These are phyloP conservation scores for Colletotrichum viniferum DNA, from an alignment of 2,329 filamentous ascomycete species.

Conservation along the genomic window DNA sequence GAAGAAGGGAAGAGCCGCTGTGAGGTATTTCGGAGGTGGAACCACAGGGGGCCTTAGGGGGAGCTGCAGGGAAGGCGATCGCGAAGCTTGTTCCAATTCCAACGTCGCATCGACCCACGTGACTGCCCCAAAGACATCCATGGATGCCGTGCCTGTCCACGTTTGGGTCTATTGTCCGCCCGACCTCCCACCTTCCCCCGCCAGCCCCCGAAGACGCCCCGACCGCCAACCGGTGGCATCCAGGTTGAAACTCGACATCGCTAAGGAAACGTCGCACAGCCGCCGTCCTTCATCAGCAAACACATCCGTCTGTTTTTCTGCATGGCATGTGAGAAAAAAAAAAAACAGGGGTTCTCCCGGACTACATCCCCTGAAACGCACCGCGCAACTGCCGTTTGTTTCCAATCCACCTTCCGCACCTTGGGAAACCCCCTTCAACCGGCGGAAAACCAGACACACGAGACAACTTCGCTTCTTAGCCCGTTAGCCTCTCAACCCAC, in stretches of 20 bases:
- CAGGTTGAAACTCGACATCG: conserved; percentile 2
- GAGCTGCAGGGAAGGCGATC: not conserved
- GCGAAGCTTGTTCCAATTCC: conserved; percentile 17
- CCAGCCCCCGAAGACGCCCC: not conserved
- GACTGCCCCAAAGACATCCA: conserved; percentile 2
- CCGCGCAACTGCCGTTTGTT: not conserved
- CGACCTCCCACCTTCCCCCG: not conserved
- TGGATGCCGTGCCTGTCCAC: not conserved
- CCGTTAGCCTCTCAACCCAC: not conserved
- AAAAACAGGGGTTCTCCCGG: not conserved
- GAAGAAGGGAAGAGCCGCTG: not conserved
- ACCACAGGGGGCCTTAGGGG: not conserved
- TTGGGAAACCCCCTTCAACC: not conserved
- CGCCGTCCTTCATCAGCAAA: not conserved
- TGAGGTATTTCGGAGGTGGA: not conserved
- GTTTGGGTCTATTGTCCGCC: conserved; percentile 10
- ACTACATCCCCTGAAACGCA: not conserved
- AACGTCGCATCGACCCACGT: conserved; percentile 18
- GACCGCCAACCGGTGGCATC: not conserved
- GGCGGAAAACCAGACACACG: not conserved
- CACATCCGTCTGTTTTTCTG: not conserved
- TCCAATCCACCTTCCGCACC: not conserved
- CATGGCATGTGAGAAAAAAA: not conserved
- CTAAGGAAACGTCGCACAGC: not conserved
- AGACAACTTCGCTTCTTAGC: not conserved